These are phyloP conservation scores for Cynara cardunculus DNA, from an alignment of 129 eudicot species.

Conservation along the genomic window DNA sequence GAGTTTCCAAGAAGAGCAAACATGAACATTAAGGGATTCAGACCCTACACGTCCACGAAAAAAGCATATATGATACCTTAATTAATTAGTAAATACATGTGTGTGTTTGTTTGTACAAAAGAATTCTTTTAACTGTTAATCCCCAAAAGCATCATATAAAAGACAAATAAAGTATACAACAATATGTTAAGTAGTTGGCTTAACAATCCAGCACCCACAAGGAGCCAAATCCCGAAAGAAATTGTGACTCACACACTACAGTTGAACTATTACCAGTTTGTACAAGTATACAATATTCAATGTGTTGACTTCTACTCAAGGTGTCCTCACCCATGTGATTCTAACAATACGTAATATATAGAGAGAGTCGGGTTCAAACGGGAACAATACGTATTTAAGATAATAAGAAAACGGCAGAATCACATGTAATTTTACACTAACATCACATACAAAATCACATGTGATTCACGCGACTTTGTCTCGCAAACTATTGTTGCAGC, in stretches of 20 bases:
- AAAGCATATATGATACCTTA: not conserved
- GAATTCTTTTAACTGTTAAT: no score
- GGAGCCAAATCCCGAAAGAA: not conserved
- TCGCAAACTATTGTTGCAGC: no score
- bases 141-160: no score
- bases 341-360: not conserved
- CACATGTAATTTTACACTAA: no score
- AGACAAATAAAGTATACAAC: not conserved
- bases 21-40: slow-evolving; percentile 79
- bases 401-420: no score
- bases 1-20: slow-evolving; percentile 75
- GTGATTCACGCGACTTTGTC: no score
- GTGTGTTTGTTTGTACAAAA: not conserved
- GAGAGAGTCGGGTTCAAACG: no score
- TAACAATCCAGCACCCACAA: not conserved
- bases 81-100: not conserved
- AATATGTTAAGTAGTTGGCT: not conserved
- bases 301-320: not conserved
- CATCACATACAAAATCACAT: no score
- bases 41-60: slow-evolving; percentile 48
- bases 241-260: not conserved
- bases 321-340: not conserved
- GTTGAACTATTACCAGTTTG: not conserved
- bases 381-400: no score
- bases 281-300: not conserved